phyloP scores from a whole-genome alignment of 257 asterid species.

The Cruciata laevipes region DNA sequence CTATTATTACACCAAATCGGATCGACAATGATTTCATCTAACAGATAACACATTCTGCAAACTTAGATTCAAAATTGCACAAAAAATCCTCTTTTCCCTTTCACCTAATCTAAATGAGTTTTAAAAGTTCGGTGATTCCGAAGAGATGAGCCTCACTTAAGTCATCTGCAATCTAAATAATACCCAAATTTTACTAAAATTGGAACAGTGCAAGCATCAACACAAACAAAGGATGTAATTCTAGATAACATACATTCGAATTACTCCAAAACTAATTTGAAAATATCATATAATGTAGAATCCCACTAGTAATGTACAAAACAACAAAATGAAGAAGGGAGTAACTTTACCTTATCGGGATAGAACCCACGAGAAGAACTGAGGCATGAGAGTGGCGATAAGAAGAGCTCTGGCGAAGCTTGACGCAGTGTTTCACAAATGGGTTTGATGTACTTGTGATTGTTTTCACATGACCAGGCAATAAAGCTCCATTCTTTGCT shows the following conservation, averaged over 20 bases:
- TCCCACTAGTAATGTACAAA: not conserved
- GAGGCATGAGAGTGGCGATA: slow-evolving; percentile 72
- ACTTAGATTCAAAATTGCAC: not conserved
- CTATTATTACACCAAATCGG: not conserved
- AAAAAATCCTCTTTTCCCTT: not conserved
- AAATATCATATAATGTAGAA: not conserved
- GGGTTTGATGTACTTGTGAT: slow-evolving; percentile 87
- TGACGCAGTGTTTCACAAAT: slow-evolving; percentile 84
- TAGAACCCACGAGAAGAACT: slow-evolving; percentile 72
- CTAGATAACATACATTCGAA: not conserved
- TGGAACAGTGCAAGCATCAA: not conserved
- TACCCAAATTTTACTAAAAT: not conserved
- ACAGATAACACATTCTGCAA: not conserved
- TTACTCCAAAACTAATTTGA: not conserved
- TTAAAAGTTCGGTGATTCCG: no score
- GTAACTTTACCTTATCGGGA: slow-evolving; percentile 58
- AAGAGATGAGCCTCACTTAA: not conserved
- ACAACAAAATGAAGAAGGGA: not conserved
- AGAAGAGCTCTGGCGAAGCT: slow-evolving; percentile 77
- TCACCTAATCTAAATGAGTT: not conserved
- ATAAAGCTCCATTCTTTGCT: slow-evolving; percentile 25
- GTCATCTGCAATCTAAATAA: not conserved
- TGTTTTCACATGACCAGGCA: slow-evolving; percentile 42
- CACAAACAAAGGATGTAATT: not conserved
- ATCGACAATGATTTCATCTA: not conserved